Base-by-base conservation (phyloP, 495 filamentous ascomycete species). In the Neurospora terricola region DNA sequence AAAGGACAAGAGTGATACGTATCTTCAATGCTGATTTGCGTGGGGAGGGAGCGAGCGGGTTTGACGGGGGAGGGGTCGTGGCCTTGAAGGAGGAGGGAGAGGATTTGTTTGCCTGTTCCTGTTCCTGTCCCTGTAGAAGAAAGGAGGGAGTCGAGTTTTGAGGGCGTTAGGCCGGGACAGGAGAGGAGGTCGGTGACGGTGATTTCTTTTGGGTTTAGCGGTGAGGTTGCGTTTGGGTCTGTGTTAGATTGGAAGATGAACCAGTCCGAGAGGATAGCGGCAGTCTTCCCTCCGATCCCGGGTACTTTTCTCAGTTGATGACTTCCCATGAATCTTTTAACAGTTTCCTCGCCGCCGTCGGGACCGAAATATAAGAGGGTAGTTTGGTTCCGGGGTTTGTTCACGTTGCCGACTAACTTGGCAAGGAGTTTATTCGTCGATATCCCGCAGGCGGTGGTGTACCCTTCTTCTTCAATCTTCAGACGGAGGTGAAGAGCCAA, bases 11-110 rank as follows among this genome's bases (percentile, higher is more conserved):
- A 30, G 4, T 75, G 74, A 78, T 96, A 98, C 6, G 92, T 93
- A 79, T 98, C 93, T 78, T 98, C 95, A 73, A 98, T 96, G 80
- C 92, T 94, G 79, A 98, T 97, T 80, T 97, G 94, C 14, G 89
- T 89, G 1, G 95, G 95, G 16, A 97, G 80, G 45, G 88, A 89
- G 75, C 89, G 87, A 2, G 90, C 91, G 74, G 90, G 86, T 23
- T 87, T 85, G 21, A 98, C 93, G 54, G 91, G 89, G 9, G 87
- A 83, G 71, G 85, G 77, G 77, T 92, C 91, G 18, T 88, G 80
- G 45, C 89, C 91, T 77, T 92, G 86, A n/a, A n/a, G n/a, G 9
- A 92, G 80, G 2, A 91, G 81, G 42, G 27, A 66, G 27, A 66
- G 12, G 54, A 34, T 30, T 8, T 18, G 45, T 54, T 54, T 54